Percentiles rank a stretch among this genome's conserved stretches.
Conservation (phyloP, 2,329 filamentous ascomycete species). For the Ceratocystis colombiana region DNA sequence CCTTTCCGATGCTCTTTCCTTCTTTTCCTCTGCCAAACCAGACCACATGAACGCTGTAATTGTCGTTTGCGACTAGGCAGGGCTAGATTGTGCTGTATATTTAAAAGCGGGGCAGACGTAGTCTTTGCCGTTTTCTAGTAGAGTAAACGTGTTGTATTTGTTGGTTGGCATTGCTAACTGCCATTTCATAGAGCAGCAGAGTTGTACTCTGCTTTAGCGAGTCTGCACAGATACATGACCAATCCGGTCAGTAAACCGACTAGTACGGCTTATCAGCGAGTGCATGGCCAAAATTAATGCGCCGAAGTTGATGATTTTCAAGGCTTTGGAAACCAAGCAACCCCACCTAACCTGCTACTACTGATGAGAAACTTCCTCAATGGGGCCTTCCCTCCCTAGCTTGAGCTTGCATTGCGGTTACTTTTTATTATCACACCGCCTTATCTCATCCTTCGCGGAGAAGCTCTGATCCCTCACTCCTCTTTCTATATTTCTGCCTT, state of each 20-base stretch:
- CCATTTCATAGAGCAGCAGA: background rate
- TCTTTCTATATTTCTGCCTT: background rate
- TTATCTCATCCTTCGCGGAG: slow-evolving; percentile 1
- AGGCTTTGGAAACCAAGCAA: background rate
- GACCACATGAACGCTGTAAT: too few relatives aligned
- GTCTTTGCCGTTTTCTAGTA: background rate
- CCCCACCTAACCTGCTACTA: background rate
- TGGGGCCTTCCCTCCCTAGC: background rate
- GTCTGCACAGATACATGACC: too few relatives aligned
- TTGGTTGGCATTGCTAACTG: background rate
- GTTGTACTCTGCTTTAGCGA: too few relatives aligned
- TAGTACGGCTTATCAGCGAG: too few relatives aligned
- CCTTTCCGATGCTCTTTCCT: too few relatives aligned
- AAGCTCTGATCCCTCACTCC: background rate
- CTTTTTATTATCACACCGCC: slow-evolving; percentile 7
- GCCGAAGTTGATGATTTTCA: too few relatives aligned
- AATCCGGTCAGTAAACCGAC: too few relatives aligned
- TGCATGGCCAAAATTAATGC: too few relatives aligned
- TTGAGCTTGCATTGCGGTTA: background rate
- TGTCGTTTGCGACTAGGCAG: background rate
- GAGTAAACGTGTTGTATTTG: slow-evolving; percentile 4
- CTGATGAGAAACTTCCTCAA: background rate
- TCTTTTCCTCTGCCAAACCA: too few relatives aligned
- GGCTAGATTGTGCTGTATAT: background rate
- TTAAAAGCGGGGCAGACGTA: background rate